phyloP scores from a whole-genome alignment of 352 stramenopile genomes.

The Albugo laibachii region DNA sequence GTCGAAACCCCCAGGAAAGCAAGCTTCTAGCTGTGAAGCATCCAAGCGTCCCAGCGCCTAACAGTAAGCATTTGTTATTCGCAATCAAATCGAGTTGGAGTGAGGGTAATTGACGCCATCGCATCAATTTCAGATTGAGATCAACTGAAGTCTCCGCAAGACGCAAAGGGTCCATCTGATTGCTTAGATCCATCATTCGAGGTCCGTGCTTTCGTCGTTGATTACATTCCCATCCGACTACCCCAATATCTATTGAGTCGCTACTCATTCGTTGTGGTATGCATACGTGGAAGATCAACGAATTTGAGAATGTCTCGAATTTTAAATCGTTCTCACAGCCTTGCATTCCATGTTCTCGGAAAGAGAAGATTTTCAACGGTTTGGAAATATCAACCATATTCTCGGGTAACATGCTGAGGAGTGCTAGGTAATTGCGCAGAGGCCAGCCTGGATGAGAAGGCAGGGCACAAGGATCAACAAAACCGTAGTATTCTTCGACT shows the following conservation, averaged over 20 bases:
- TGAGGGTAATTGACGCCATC: constrained; percentile 91
- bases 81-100: constrained; percentile 85
- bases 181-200: constrained; percentile 48
- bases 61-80: constrained; percentile 85
- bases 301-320: constrained; percentile 23
- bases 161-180: constrained; percentile 60
- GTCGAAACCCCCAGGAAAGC: constrained; percentile 92
- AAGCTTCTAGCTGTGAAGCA: constrained; percentile 91
- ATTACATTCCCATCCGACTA: constrained; percentile 62
- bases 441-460: constrained; percentile 68
- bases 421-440: constrained; percentile 69
- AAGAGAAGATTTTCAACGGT: constrained; percentile 33
- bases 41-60: constrained; percentile 93
- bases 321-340: constrained; percentile 9
- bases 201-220: constrained; percentile 47
- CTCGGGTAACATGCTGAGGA: constrained; percentile 21
- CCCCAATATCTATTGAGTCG: constrained; percentile 8
- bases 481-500: constrained; percentile 47
- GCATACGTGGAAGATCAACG: constrained; percentile 29
- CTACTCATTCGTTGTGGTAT: constrained; percentile 6
- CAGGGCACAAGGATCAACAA: constrained; percentile 74
- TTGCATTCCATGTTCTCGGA: constrained; percentile 40
- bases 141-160: constrained; percentile 92
- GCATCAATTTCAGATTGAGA: constrained; percentile 98
- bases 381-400: constrained; percentile 13